Conservation (phyloP, 2,329 filamentous ascomycete genomes). For the Diaporthe helianthi region DNA sequence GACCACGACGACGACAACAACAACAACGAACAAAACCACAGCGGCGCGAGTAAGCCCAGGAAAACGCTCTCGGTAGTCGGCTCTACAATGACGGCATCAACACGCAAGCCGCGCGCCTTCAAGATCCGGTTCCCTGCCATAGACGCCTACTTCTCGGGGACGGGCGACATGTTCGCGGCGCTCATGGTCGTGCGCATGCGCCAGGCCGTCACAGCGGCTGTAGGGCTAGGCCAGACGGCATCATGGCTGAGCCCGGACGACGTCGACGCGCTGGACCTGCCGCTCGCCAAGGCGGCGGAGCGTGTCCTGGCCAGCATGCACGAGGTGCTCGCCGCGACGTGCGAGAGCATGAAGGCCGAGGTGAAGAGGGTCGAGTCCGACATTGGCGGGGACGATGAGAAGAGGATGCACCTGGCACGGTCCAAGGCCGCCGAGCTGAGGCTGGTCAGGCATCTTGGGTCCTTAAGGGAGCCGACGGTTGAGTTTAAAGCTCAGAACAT, state of each 20-base stretch:
- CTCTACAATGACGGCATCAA: conserved; percentile 68
- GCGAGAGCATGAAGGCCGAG: conserved; percentile 65
- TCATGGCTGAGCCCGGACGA: conserved; percentile 82
- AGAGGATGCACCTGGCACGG: conserved; percentile 69
- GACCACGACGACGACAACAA: conserved; percentile 53
- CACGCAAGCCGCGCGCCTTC: conserved; percentile 79
- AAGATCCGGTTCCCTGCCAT: conserved; percentile 85
- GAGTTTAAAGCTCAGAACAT: conserved; percentile 66
- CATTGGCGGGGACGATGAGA: conserved; percentile 54
- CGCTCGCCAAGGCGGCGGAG: conserved; percentile 82
- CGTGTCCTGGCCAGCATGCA: conserved; percentile 95
- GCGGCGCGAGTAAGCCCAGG: conserved; percentile 60
- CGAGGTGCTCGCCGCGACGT: conserved; percentile 75
- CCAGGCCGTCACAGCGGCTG: conserved; percentile 70
- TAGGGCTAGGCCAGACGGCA: conserved; percentile 56
- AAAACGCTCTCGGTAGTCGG: conserved; percentile 77
- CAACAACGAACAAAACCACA: background rate
- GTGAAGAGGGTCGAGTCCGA: conserved; percentile 52
- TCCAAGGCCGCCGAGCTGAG: conserved; percentile 90
- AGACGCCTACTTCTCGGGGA: conserved; percentile 94
- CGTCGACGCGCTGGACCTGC: conserved; percentile 73
- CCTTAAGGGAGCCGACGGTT: conserved; percentile 70
- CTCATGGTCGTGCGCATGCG: conserved; percentile 87
- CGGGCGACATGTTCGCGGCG: conserved; percentile 98
- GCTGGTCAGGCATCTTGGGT: conserved; percentile 76